Conservation (phyloP, 352 stramenopile genomes). For the Phytopythium chamaehyphon region DNA sequence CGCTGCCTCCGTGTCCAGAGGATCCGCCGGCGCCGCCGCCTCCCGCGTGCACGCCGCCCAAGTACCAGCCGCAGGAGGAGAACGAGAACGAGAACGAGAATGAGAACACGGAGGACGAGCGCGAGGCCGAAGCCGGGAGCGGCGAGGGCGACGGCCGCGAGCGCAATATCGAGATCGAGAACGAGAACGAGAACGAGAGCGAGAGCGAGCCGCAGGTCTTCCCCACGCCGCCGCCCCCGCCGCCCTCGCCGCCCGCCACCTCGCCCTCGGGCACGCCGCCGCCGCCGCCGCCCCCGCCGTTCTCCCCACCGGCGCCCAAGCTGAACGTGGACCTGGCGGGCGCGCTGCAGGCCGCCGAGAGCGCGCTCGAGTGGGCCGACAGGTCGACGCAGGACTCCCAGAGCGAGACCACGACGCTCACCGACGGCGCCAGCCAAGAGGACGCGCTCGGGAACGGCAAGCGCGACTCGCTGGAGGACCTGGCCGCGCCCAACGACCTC, state of each 20-base stretch:
- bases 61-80: conserved; percentile 62
- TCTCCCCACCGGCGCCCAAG: conserved; percentile 43
- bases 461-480: conserved; percentile 10
- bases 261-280: conserved; percentile 16
- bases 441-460: conserved; percentile 14
- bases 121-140: conserved; percentile 37
- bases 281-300: conserved; percentile 48
- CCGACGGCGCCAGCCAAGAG: conserved; percentile 6
- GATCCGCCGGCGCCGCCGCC: conserved; percentile 56
- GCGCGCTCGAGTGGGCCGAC: not conserved
- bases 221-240: conserved; percentile 15
- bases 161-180: no score
- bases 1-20: conserved; percentile 67
- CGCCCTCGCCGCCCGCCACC: conserved; percentile 52
- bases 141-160: conserved; percentile 31
- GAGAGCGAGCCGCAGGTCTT: no score
- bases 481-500: conserved; percentile 9
- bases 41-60: conserved; percentile 55
- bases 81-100: conserved; percentile 45
- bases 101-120: conserved; percentile 38
- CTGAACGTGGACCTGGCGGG: conserved; percentile 26
- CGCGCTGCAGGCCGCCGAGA: conserved; percentile 13
- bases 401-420: not conserved
- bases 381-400: conserved; percentile 1
- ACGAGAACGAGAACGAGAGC: no score